A percentile compares a stretch with the other conserved stretches of the same genome.
Conservation (phyloP, 2,329 filamentous ascomycete species). For the Curvularia eragrostidis region DNA sequence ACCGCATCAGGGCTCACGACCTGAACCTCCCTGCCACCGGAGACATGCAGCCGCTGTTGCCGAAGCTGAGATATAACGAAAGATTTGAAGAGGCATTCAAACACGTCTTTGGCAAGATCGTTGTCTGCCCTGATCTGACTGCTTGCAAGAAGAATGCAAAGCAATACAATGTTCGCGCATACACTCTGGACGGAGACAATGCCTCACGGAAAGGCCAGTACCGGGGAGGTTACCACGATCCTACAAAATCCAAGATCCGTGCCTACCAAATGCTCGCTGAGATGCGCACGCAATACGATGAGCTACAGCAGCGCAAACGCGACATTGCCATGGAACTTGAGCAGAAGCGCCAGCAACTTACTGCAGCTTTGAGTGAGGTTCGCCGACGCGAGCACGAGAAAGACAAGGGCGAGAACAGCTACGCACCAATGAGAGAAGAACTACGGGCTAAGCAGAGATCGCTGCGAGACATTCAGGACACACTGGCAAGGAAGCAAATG, state of each 20-base stretch:
- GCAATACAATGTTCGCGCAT: slow-evolving; percentile 88
- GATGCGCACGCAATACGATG: slow-evolving; percentile 77
- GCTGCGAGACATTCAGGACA: slow-evolving; percentile 74
- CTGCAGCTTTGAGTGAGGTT: slow-evolving; percentile 79
- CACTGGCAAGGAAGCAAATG: slow-evolving; percentile 73
- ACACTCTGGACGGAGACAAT: slow-evolving; percentile 92
- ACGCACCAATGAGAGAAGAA: slow-evolving; percentile 79
- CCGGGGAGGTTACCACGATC: slow-evolving; percentile 92
- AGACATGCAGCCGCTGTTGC: slow-evolving; percentile 86
- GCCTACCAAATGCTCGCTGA: slow-evolving; percentile 77
- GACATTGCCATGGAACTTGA: slow-evolving; percentile 76
- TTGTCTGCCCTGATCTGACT: slow-evolving; percentile 88
- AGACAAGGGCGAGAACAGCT: slow-evolving; percentile 79
- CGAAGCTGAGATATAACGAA: slow-evolving; percentile 80
- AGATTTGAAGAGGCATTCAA: slow-evolving; percentile 85
- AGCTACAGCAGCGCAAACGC: slow-evolving; percentile 66
- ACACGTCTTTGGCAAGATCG: slow-evolving; percentile 94
- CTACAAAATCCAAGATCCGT: slow-evolving; percentile 83
- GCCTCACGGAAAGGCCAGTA: slow-evolving; percentile 95
- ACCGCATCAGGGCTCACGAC: slow-evolving; percentile 74
- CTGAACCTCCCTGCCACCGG: slow-evolving; percentile 82
- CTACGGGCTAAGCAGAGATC: slow-evolving; percentile 76
- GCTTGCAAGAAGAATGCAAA: slow-evolving; percentile 90
- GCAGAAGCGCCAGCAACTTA: slow-evolving; percentile 85
- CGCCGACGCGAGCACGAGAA: slow-evolving; percentile 82